Percentiles rank a stretch among this genome's conserved stretches.
phyloP scores from a whole-genome alignment of 306 rosid species.

The Astragalus membranaceus region DNA sequence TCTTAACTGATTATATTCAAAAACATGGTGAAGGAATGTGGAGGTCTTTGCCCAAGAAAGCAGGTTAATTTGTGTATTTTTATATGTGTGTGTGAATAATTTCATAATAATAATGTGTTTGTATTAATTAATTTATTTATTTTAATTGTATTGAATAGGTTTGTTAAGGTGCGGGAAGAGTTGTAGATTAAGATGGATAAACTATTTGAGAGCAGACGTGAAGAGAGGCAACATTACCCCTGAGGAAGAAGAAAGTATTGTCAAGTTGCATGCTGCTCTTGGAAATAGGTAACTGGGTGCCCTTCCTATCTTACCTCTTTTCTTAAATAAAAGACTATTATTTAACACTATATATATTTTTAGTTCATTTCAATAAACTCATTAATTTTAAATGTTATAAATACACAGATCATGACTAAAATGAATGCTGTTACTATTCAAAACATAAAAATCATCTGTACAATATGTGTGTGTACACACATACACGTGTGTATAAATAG shows the following conservation, averaged over 20 bases:
- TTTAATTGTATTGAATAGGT: slow-evolving; percentile 29
- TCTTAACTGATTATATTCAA: slow-evolving; percentile 54
- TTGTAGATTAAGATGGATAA: slow-evolving; percentile 83
- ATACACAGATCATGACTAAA: too few species aligned
- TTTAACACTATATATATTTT: too few species aligned
- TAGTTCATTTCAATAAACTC: too few species aligned
- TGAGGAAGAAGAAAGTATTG: slow-evolving; percentile 73
- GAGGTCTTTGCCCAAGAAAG: slow-evolving; percentile 75
- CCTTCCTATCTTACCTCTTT: neutral
- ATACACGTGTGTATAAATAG: too few species aligned
- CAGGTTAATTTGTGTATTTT: slow-evolving; percentile 48
- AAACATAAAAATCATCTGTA: too few species aligned
- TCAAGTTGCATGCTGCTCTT: slow-evolving; percentile 56
- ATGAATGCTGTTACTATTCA: too few species aligned
- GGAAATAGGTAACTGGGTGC: slow-evolving; percentile 58
- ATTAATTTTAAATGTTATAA: too few species aligned
- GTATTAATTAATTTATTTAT: neutral
- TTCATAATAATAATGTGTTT: neutral
- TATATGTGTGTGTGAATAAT: neutral
- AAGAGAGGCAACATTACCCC: slow-evolving; percentile 86
- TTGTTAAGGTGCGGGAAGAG: slow-evolving; percentile 78
- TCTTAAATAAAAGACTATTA: too few species aligned
- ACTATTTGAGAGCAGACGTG: slow-evolving; percentile 69
- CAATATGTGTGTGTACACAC: too few species aligned
- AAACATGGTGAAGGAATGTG: slow-evolving; percentile 74